A percentile compares a stretch with the other conserved stretches of the same genome.
phyloP scores from a whole-genome alignment of 495 filamentous ascomycete genomes.

The Penicillium soppii region DNA sequence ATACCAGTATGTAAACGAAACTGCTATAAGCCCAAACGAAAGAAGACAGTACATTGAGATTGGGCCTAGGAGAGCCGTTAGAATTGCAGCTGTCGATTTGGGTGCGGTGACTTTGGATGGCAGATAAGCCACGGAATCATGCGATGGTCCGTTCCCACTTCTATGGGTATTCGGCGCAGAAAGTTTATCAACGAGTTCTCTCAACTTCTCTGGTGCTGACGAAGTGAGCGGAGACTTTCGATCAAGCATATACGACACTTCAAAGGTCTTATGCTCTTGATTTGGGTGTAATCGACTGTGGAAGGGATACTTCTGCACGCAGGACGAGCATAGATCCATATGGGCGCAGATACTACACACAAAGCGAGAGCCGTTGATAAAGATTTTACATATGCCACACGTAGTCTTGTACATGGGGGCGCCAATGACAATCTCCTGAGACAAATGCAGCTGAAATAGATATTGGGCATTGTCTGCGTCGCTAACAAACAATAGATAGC shows the following conservation, averaged over 20 bases:
- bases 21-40: conserved; percentile 2
- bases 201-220: conserved; percentile 3
- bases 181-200: not conserved
- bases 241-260: conserved; percentile 5
- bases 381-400: not conserved
- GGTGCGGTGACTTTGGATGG: not conserved
- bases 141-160: conserved; percentile 2
- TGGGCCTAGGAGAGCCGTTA: not conserved
- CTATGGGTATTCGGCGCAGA: not conserved
- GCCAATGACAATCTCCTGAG: not conserved
- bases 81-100: conserved; percentile 1
- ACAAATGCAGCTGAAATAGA: conserved; percentile 4
- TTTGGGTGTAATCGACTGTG: conserved; percentile 4
- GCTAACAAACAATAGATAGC: conserved; percentile 7
- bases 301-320: not conserved
- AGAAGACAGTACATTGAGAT: conserved; percentile 1
- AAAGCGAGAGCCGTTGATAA: conserved; percentile 4
- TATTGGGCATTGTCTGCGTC: conserved; percentile 1
- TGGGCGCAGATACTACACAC: conserved; percentile 10
- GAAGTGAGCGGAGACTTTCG: not conserved
- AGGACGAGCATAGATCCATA: conserved; percentile 12
- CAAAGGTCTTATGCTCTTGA: conserved; percentile 8
- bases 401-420: not conserved
- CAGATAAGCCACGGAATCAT: conserved; percentile 1
- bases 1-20: not conserved